Base-by-base conservation (phyloP, 2,329 filamentous ascomycete species). In the Aspergillus tamarii region DNA sequence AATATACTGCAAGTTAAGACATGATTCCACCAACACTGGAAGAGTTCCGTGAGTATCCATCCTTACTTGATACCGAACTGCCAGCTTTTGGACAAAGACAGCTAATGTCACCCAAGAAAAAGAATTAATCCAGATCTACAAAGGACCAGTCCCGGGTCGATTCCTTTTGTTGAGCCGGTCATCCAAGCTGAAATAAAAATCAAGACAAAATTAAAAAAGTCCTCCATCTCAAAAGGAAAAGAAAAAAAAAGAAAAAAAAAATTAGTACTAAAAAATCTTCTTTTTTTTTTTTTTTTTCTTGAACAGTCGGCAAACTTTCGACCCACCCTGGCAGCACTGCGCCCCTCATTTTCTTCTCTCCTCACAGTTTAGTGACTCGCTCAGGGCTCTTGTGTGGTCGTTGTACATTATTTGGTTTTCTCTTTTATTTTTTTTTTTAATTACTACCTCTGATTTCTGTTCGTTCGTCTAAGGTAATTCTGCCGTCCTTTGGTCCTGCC, bases 401-500 rank as follows among this genome's bases (percentile, higher is more conserved):
- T 60, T 62, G 43, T 54, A 52, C 61, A 59, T 26, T 28, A 43
- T 61, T 55, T 48, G 30, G 14, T 55, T 41, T 34, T 34, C 32
- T 39, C 63, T 62, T 46, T 55, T 19, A 19, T 28, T 16, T 55
- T 60, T 57, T 36, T 57, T 57, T 45, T 65, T 45, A 11, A 45
- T 50, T 50, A 50, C 30, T 59, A 36, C 43, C 61, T 62, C 30
- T 48, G 43, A 53, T 54, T 70, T 69, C 45, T 64, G 67, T 71
- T 70, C 66, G 66, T 69, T 69, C 67, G 67, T 69, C 64, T 66
- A 66, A 63, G 57, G 56, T 66, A 30, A 43, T 61, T 63, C 64
- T 67, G 62, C 63, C 63, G 66, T 69, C 62, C 61, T 66, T 55
- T 64, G 64, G 66, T 67, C 65, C 57, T 70, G 67, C 65, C 68